Conservation (phyloP, 495 filamentous ascomycete species). For the Neurospora intermedia region DNA sequence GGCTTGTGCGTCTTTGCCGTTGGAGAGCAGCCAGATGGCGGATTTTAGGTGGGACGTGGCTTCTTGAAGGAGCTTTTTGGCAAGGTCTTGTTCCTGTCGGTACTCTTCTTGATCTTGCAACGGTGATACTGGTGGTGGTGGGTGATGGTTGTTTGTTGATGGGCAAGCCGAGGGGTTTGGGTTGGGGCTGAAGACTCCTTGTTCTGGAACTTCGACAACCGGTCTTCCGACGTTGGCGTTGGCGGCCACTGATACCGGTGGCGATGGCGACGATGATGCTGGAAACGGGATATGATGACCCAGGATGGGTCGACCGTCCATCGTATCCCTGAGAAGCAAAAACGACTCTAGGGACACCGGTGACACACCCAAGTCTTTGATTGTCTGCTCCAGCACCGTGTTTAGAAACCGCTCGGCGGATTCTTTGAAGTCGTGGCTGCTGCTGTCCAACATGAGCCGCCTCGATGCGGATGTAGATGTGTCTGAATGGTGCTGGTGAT, state of each 20-base stretch:
- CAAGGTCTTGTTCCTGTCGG: not conserved
- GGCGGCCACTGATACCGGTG: not conserved
- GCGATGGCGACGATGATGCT: not conserved
- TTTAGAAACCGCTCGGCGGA: constrained; percentile 7
- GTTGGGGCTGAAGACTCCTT: no score
- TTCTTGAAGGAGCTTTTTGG: not conserved
- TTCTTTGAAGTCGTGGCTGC: not conserved
- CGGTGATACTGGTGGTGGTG: not conserved
- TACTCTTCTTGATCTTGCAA: not conserved
- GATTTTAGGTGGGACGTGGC: not conserved
- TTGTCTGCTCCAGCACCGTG: constrained; percentile 5
- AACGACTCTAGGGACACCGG: not conserved
- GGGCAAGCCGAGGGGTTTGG: not conserved
- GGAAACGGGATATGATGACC: not conserved
- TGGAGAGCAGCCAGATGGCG: not conserved
- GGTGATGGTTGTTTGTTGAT: not conserved
- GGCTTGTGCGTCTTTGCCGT: not conserved
- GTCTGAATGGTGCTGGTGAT: not conserved
- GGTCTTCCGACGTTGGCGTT: not conserved
- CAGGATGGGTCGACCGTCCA: not conserved
- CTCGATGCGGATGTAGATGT: not conserved
- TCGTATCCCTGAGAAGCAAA: not conserved
- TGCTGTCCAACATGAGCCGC: not conserved
- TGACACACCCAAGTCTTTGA: constrained; percentile 1
- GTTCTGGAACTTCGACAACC: not conserved